Conservation (phyloP, 2,329 filamentous ascomycete genomes). For the Cyphellophora attinorum region DNA sequence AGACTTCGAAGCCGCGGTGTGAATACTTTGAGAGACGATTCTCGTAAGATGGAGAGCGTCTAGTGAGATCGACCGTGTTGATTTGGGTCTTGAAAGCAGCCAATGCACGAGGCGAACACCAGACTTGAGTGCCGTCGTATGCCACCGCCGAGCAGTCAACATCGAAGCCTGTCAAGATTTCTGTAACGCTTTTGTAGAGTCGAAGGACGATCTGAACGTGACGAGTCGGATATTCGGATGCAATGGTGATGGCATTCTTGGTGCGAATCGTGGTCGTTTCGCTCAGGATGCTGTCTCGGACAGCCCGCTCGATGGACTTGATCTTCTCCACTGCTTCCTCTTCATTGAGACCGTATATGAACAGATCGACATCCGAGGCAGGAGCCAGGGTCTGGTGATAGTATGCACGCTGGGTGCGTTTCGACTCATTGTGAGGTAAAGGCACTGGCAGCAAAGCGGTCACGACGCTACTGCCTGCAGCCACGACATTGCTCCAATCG, state of each 20-base stretch:
- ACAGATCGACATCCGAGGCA: constrained; percentile 79
- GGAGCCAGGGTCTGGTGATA: constrained; percentile 76
- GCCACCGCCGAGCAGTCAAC: constrained; percentile 76
- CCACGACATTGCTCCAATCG: constrained; percentile 75
- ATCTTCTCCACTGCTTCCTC: constrained; percentile 75
- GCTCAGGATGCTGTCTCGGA: constrained; percentile 68
- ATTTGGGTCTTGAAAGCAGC: constrained; percentile 72
- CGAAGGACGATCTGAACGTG: constrained; percentile 81
- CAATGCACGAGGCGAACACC: constrained; percentile 65
- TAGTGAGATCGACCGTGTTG: constrained; percentile 69
- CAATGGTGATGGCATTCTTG: constrained; percentile 80
- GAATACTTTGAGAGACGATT: constrained; percentile 80
- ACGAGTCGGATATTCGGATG: constrained; percentile 70
- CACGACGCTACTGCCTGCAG: constrained; percentile 69
- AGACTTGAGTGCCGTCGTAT: constrained; percentile 73
- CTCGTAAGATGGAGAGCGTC: constrained; percentile 78
- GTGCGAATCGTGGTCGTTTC: constrained; percentile 78
- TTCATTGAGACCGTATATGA: constrained; percentile 70
- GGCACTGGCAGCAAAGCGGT: constrained; percentile 68
- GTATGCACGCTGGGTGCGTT: constrained; percentile 51
- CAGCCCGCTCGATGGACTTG: constrained; percentile 64
- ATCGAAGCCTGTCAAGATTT: constrained; percentile 81
- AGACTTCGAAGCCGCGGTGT: constrained; percentile 73
- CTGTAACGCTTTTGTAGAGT: constrained; percentile 72
- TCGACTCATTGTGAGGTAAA: constrained; percentile 50